Evolutionary conservation across 176 grass and related monocot species (phyloP).

Genomic region (Cenchrus fungigraminus): DNA sequence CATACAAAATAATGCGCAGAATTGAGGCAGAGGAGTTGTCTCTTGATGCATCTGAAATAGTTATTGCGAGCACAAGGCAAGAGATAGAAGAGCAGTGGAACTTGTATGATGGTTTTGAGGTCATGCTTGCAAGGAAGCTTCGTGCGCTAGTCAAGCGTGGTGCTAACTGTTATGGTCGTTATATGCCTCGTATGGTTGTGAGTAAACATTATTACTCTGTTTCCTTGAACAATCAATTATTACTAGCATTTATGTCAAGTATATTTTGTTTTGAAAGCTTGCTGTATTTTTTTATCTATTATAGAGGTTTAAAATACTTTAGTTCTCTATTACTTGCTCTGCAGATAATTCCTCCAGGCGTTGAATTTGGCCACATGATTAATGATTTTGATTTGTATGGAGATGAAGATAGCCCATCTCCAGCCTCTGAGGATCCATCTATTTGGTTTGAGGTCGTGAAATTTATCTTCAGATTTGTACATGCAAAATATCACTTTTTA

Average conservation of each 20-base stretch:
- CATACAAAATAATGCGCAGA: slow-evolving; percentile 87
- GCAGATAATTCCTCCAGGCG: slow-evolving; percentile 84
- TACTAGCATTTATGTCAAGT: background rate
- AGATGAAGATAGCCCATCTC: slow-evolving; percentile 59
- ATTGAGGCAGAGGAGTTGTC: slow-evolving; percentile 79
- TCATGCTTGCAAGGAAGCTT: slow-evolving; percentile 73
- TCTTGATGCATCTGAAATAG: slow-evolving; percentile 85
- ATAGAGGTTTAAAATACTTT: slow-evolving; percentile 32
- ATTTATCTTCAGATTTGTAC: slow-evolving; percentile 42
- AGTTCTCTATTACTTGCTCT: slow-evolving; percentile 35
- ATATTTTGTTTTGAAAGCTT: slow-evolving; percentile 35
- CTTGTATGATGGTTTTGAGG: slow-evolving; percentile 90
- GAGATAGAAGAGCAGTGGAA: slow-evolving; percentile 90
- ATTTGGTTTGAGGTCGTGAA: slow-evolving; percentile 79
- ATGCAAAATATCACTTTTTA: slow-evolving; percentile 37
- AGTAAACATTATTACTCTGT: slow-evolving; percentile 48
- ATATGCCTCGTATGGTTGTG: slow-evolving; percentile 89
- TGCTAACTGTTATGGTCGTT: slow-evolving; percentile 70
- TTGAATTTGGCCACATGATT: slow-evolving; percentile 77
- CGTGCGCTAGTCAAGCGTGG: slow-evolving; percentile 68
- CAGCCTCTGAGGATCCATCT: slow-evolving; percentile 69
- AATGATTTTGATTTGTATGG: slow-evolving; percentile 69
- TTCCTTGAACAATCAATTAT: slow-evolving; percentile 22
- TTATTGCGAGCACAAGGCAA: slow-evolving; percentile 84
- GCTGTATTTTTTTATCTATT: slow-evolving; percentile 26